Base-by-base conservation (phyloP, 2,329 filamentous ascomycete species). In the Phialophora expanda region DNA sequence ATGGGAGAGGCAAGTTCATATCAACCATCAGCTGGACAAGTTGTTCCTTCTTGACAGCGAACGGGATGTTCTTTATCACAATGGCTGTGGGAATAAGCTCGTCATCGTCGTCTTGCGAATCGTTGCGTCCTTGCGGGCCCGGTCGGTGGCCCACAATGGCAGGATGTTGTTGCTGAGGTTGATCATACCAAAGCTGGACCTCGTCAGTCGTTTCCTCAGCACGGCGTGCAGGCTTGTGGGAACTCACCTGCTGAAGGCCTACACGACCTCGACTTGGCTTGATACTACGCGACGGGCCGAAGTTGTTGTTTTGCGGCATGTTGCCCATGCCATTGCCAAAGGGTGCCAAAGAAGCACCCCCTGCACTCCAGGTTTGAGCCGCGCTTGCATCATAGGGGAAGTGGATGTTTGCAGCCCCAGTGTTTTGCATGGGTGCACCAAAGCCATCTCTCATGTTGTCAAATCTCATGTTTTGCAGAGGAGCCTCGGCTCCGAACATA, bases 61-160 rank as follows among this genome's bases (percentile, higher is more conserved):
- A 99, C 0, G 96, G 95, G 44, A 99, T 99, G 77, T 99, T 99
- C 83, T 99, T 99, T 80, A 99, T 98, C 66, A 99, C 95, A 73
- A 99, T 98, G 62, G 95, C 95, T 3, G 95, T 99, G 2, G 94
- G 94, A 66, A 99, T 99, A 67, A 99, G 87, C 80, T 98, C 94
- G 72, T 97, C 94, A 53, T 83, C 81, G 38, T 82, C 81, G 34
- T 75, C 75, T 28, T 77, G 75, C 64, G 75, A 69, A 62, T 82
- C 80, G 61, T 78, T 74, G 41, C 80, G 80, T 66, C 80, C 74
- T 48, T 78, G 77, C 59, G 75, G 76, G 66, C 76, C 76, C 61
- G 78, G 76, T 53, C 70, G 56, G 79, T 78, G 61, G 73, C 72
- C 81, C 56, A 82, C 75, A 60, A 78, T 78, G 26, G 80, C 77